Conservation (phyloP, 768 basidiomycete species). For the Boletus rex-veris region DNA sequence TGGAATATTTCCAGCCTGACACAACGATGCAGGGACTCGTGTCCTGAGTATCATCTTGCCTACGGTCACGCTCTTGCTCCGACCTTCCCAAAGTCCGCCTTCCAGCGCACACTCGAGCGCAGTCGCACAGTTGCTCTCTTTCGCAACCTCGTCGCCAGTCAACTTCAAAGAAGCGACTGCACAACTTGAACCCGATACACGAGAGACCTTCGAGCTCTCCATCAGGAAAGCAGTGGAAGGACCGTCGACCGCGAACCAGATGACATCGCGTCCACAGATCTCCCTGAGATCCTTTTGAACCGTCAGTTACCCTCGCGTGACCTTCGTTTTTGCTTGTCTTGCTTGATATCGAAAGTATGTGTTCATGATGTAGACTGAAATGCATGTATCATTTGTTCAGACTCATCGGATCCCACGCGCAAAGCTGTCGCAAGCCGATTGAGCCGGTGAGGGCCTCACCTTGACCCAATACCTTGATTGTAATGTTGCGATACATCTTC, state of each 20-base stretch:
- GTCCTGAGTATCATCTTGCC: conserved; percentile 73
- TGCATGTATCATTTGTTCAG: not conserved
- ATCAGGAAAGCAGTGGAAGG: conserved; percentile 73
- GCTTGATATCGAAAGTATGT: conserved; percentile 3
- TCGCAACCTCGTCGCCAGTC: conserved; percentile 65
- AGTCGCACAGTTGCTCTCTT: conserved; percentile 62
- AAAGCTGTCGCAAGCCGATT: too few relatives aligned
- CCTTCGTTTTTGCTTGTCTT: not conserved
- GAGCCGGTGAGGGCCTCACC: too few relatives aligned
- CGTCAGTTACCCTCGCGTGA: not conserved
- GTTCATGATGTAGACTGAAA: not conserved
- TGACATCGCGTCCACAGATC: conserved; percentile 66
- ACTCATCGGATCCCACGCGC: not conserved
- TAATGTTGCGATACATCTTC: too few relatives aligned
- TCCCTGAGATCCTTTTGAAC: conserved; percentile 66
- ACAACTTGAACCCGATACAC: conserved; percentile 53
- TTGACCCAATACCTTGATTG: too few relatives aligned
- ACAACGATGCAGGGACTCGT: conserved; percentile 49
- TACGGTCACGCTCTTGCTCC: conserved; percentile 66
- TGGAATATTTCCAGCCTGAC: conserved; percentile 9
- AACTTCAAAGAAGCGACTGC: conserved; percentile 85
- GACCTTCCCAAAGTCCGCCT: conserved; percentile 43
- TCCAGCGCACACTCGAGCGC: conserved; percentile 53
- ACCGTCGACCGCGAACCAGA: conserved; percentile 32
- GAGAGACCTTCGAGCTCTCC: conserved; percentile 69